A percentile compares a stretch with the other conserved stretches of the same genome.
Evolutionary conservation across 805 yeast species (phyloP).

Genomic region (Pichia phayaonensis): DNA sequence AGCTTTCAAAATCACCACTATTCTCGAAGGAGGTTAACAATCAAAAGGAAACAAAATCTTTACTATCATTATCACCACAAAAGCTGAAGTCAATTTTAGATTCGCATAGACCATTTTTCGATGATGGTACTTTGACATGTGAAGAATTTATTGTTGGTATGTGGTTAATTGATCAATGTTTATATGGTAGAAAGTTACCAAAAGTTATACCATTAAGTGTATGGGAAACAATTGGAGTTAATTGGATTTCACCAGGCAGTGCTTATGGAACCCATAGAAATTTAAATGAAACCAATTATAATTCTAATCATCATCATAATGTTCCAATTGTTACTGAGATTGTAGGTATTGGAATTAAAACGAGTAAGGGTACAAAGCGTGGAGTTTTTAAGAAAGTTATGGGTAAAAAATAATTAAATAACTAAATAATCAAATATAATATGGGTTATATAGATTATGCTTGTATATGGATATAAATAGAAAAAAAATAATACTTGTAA

Average conservation of each 20-base stretch:
- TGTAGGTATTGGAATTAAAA: conserved; percentile 4
- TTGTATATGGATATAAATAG: not conserved
- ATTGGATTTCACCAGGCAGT: not conserved
- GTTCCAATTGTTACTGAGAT: not conserved
- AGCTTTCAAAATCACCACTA: not conserved
- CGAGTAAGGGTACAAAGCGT: not conserved
- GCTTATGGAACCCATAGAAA: not conserved
- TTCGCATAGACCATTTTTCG: conserved; percentile 46
- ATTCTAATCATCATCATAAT: not conserved
- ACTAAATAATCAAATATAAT: not conserved
- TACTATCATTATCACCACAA: not conserved
- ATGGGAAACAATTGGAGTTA: conserved; percentile 45
- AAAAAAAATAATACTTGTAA: not conserved
- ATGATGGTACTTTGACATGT: conserved; percentile 70
- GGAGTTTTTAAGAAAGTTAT: conserved; percentile 11
- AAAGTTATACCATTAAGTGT: conserved; percentile 54
- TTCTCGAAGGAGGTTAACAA: not conserved
- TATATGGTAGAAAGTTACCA: conserved; percentile 90
- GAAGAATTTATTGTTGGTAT: conserved; percentile 90
- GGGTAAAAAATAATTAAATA: conserved; percentile 1
- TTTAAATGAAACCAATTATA: not conserved
- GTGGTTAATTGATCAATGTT: conserved; percentile 95
- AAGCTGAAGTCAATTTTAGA: not conserved
- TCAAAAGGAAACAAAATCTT: not conserved
- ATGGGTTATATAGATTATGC: not conserved